A percentile compares a stretch with the other conserved stretches of the same genome.
Conservation (phyloP, 2,329 filamentous ascomycete genomes). For the Fusarium fracticaudum region DNA sequence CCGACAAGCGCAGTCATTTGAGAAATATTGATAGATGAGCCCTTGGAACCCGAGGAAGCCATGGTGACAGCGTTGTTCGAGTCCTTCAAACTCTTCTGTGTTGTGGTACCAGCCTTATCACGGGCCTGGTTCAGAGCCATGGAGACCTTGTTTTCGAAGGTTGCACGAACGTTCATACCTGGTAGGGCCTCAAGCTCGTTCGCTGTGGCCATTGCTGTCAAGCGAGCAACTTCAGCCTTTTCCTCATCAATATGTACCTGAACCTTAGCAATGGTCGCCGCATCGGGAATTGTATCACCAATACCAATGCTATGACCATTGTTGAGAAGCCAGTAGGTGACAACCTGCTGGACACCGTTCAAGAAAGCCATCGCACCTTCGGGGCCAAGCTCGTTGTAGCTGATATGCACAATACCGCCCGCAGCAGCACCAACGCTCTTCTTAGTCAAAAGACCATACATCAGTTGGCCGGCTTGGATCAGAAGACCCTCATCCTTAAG, state of each 20-base stretch:
- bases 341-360: constrained; percentile 92
- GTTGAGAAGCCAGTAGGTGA: constrained; percentile 97
- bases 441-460: constrained; percentile 92
- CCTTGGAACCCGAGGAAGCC: constrained; percentile 96
- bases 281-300: constrained; percentile 95
- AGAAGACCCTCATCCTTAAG: constrained; percentile 80
- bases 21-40: constrained; percentile 98
- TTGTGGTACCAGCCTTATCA: constrained; percentile 94
- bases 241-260: constrained; percentile 82
- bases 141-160: constrained; percentile 97
- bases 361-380: constrained; percentile 92
- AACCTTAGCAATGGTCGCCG: constrained; percentile 83
- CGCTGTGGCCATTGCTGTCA: constrained; percentile 81
- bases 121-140: constrained; percentile 93
- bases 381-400: constrained; percentile 93
- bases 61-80: constrained; percentile 97
- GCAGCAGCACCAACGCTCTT: constrained; percentile 91
- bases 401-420: constrained; percentile 92
- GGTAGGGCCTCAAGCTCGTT: constrained; percentile 92
- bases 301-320: constrained; percentile 98
- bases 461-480: constrained; percentile 86
- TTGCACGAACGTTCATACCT: constrained; percentile 98
- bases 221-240: constrained; percentile 80
- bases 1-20: constrained; percentile 99
- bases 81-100: constrained; percentile 92